phyloP scores from a whole-genome alignment of 495 filamentous ascomycete species.

The Rhypophila decipiens region DNA sequence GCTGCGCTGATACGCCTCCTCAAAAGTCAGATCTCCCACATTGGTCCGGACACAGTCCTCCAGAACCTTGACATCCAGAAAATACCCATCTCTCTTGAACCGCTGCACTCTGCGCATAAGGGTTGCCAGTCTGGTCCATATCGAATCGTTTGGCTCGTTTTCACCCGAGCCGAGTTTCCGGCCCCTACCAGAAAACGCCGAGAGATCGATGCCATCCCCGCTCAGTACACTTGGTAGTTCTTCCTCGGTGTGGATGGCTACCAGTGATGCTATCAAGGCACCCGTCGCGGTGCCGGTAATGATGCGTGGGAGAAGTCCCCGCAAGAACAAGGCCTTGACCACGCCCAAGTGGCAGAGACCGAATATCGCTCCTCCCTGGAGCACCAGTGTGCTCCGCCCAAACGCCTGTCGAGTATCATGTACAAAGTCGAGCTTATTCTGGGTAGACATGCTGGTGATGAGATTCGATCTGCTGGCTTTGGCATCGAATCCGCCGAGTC shows the following conservation, averaged over 20 bases:
- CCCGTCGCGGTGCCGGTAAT: conserved; percentile 89
- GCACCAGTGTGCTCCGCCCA: conserved; percentile 75
- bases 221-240: conserved; percentile 71
- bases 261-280: conserved; percentile 83
- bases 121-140: conserved; percentile 48
- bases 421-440: conserved; percentile 79
- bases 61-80: conserved; percentile 74
- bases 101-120: conserved; percentile 54
- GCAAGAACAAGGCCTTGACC: conserved; percentile 77
- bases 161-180: conserved; percentile 2
- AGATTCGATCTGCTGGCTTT: not conserved
- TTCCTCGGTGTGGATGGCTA: conserved; percentile 82
- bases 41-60: conserved; percentile 83
- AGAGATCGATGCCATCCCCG: conserved; percentile 75
- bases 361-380: conserved; percentile 90
- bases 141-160: conserved; percentile 9
- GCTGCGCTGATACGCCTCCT: conserved; percentile 83
- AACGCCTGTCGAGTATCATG: conserved; percentile 89
- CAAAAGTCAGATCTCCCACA: conserved; percentile 85
- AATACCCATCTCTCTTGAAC: conserved; percentile 69
- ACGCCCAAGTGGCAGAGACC: conserved; percentile 88
- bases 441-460: conserved; percentile 52
- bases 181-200: conserved; percentile 57
- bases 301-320: conserved; percentile 81
- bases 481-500: not conserved